Conservation (phyloP, 2,329 filamentous ascomycete species). For the Rhinocladiella mackenziei region DNA sequence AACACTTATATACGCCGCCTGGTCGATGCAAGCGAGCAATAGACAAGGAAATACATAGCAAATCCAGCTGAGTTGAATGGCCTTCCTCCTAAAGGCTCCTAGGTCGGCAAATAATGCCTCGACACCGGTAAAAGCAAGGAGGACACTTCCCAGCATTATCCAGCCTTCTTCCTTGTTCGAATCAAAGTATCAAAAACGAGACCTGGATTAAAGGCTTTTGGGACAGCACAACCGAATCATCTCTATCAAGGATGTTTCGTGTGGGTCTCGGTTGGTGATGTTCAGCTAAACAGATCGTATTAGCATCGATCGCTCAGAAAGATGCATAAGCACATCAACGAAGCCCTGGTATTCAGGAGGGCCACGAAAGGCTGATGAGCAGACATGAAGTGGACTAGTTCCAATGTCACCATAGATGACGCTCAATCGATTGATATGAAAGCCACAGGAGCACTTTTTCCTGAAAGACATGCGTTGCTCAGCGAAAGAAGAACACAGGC, state of each 20-base stretch:
- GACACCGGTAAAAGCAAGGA: slow-evolving; percentile 71
- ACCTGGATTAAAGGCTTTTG: slow-evolving; percentile 51
- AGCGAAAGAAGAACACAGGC: background rate
- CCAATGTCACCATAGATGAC: slow-evolving; percentile 59
- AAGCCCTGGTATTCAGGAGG: slow-evolving; percentile 46
- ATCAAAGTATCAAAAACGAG: slow-evolving; percentile 50
- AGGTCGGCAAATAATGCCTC: slow-evolving; percentile 75
- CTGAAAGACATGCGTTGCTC: slow-evolving; percentile 27
- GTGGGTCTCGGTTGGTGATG: slow-evolving; percentile 51
- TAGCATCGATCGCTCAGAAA: slow-evolving; percentile 40
- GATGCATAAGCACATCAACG: slow-evolving; percentile 51
- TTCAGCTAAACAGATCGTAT: slow-evolving; percentile 31
- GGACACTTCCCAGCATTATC: slow-evolving; percentile 56
- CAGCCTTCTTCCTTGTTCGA: slow-evolving; percentile 50
- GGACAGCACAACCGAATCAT: slow-evolving; percentile 48
- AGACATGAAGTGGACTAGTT: slow-evolving; percentile 56
- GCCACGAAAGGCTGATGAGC: slow-evolving; percentile 50
- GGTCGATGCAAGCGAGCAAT: slow-evolving; percentile 60
- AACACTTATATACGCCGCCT: slow-evolving; percentile 66
- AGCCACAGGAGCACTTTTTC: slow-evolving; percentile 36
- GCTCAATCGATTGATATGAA: slow-evolving; percentile 53
- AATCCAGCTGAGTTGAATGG: slow-evolving; percentile 71
- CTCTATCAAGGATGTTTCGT: slow-evolving; percentile 44
- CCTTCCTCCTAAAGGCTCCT: slow-evolving; percentile 65
- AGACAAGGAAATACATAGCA: slow-evolving; percentile 64